Base-by-base conservation (phyloP, 2,329 filamentous ascomycete genomes). In the Cyanodermella asteris region DNA sequence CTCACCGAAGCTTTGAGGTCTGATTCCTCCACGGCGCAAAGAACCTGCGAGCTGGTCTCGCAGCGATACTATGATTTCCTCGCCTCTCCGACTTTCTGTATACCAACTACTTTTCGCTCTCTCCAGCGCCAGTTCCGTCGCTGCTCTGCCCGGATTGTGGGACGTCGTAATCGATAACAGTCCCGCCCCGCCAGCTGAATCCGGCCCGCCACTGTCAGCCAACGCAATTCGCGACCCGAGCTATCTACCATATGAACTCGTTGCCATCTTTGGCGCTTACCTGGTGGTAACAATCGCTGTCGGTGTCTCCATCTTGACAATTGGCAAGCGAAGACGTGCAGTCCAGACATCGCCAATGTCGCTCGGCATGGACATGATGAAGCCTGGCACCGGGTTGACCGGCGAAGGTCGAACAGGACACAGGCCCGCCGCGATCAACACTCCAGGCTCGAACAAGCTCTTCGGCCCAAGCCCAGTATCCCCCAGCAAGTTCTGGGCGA, bases 241-340 rank as follows among this genome's bases (percentile, higher is more conserved):
- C 11, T 66, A 73, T 28, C 64, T 93, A 13, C 78, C 81, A 11
- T 71, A 68, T 30, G 73, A 93, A 47, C 71, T 93, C 37, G 73
- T 75, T 34, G 78, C 72, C 36, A 75, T 94, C 31, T 61, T 84
- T 30, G 80, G 72, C 32, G 72, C 76, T 30, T 93, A 93, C 64
- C 60, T 82, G 30, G 47, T 78, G 31, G 76, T 69, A 18, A 60
- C 90, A 41, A 58, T 80, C 39, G 48, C 87, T 38, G 66, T 87
- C 38, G 71, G 77, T 38, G 55, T 66, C 17, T 52, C 65, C 23
- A 53, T 81, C 6, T 53, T 80, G 20, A 45, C 63, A 13, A 56
- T 80, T 45, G 46, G 68, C 46, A 44, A 64, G 57, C 45, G 61
- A 56, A 46, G 58, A 49, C 36, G 50, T 37, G 45, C 53, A 49